These are phyloP conservation scores for Pachysolen tannophilus DNA, from an alignment of 805 yeast species.

Conservation along the genomic window DNA sequence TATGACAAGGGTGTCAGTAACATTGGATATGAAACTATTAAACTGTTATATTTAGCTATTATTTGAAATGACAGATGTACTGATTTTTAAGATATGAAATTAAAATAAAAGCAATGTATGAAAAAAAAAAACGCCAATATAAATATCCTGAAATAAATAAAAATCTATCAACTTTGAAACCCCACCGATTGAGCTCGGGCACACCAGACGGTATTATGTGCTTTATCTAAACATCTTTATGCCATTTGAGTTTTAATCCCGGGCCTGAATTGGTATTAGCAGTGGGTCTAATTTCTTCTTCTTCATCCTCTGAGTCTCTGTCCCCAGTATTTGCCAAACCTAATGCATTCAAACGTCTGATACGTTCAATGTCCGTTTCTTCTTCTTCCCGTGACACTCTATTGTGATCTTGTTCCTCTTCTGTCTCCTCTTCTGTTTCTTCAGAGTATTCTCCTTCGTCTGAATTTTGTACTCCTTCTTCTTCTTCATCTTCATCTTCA, in stretches of 20 bases:
- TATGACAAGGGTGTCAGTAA: too few relatives aligned
- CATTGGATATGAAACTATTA: too few relatives aligned
- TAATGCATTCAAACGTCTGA: slow-evolving; percentile 22
- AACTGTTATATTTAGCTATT: too few relatives aligned
- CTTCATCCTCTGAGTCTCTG: slow-evolving; percentile 29
- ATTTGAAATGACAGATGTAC: too few relatives aligned
- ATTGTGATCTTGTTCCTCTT: too few relatives aligned
- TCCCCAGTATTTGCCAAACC: slow-evolving; percentile 13
- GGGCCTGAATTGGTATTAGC: not conserved
- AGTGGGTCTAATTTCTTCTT: slow-evolving; percentile 13
- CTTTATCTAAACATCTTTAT: slow-evolving; percentile 4
- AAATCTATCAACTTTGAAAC: not conserved
- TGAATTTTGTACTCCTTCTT: slow-evolving; percentile 6
- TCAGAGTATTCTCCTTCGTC: slow-evolving; percentile 7
- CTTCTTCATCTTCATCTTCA: slow-evolving; percentile 8
- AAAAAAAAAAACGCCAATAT: not conserved
- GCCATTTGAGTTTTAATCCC: slow-evolving; percentile 7
- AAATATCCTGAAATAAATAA: not conserved
- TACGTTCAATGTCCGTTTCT: slow-evolving; percentile 19
- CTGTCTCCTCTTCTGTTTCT: slow-evolving; percentile 16
- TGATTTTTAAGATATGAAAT: too few relatives aligned
- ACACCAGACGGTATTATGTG: too few relatives aligned
- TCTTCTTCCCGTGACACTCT: too few relatives aligned
- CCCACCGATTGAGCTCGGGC: not conserved
- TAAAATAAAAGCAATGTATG: not conserved